Evolutionary conservation across 176 grass and related monocot species (phyloP), one percentile per base, ranked within the genome.

Genomic region (Musa beccarii): DNA sequence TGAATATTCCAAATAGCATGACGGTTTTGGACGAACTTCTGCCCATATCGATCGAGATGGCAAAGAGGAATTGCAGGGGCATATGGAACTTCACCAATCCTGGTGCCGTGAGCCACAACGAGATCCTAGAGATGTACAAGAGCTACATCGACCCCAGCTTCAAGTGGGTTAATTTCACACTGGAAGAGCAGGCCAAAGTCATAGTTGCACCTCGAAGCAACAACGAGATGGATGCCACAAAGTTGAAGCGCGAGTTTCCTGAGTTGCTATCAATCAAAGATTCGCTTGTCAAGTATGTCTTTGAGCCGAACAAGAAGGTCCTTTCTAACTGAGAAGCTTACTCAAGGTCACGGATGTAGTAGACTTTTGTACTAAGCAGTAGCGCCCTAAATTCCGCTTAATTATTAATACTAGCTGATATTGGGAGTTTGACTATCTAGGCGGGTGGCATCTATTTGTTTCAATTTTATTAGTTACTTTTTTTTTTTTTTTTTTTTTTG

Each of bases 271-370:
- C 65, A 10, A 67, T 67, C 15, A 67, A 67, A 67, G 65, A 67
- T 29, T 67, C 65, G 0, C 65, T 26, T 8, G 43, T 67, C 65
- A 67, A 67, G 65, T 67, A 67, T 67, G 65, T 67, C 2, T 67
- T 67, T 67, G 65, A 67, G 65, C 65, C 65, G 29, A 67, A 67
- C 25, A 61, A 61, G 57, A 67, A 67, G 65, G 65, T 67, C 24
- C 11, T 67, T 34, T 67, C 65, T 34, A 67, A 67, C 25, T 67
- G 65, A 67, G 11, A 14, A 34, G 5, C 62, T 64, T 20, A 22
- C 21, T 64, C 21, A 23, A 64, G 9, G 21, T 64, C 62, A 11
- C 34, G 34, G 34, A 5, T 5, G 34, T 5, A 43, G 34, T 43
- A 43, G 34, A 43, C 34, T 43, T 6, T 43, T 43, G 34, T 43